These are phyloP conservation scores for Penicillium freii DNA, from an alignment of 2,329 filamentous ascomycete species.

Conservation along the genomic window DNA sequence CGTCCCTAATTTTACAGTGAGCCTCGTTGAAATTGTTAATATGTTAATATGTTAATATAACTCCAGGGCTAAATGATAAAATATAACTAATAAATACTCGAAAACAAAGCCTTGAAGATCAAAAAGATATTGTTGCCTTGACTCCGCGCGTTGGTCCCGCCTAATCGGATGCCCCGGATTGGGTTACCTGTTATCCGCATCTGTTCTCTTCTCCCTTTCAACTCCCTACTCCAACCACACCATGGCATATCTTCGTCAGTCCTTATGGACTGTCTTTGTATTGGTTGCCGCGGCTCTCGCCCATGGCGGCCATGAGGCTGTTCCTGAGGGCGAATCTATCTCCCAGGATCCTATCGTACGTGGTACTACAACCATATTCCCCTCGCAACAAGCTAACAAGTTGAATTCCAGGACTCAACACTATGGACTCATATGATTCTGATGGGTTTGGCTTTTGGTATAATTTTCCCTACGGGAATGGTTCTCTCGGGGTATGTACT, in stretches of 20 bases:
- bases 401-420: constrained; percentile 61
- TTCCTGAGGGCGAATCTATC: constrained; percentile 67
- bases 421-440: constrained; percentile 93
- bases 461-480: constrained; percentile 94
- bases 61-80: neutral
- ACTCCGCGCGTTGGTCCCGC: neutral
- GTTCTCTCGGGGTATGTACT: constrained; percentile 72
- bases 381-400: constrained; percentile 1
- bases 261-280: constrained; percentile 28
- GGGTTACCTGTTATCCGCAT: constrained; percentile 11
- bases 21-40: neutral
- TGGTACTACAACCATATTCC: constrained; percentile 16
- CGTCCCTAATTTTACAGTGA: neutral
- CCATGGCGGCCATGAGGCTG: constrained; percentile 56
- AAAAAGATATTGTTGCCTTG: neutral
- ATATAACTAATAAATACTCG: neutral
- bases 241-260: constrained; percentile 20
- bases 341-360: constrained; percentile 72
- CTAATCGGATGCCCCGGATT: constrained; percentile 27
- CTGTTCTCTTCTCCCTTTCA: constrained; percentile 12
- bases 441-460: constrained; percentile 81
- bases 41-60: too few relatives aligned
- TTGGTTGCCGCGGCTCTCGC: constrained; percentile 36
- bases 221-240: constrained; percentile 3
- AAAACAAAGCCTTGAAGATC: neutral